Conservation (phyloP, 805 yeast genomes). For the Debaryomyces prosopidis region DNA sequence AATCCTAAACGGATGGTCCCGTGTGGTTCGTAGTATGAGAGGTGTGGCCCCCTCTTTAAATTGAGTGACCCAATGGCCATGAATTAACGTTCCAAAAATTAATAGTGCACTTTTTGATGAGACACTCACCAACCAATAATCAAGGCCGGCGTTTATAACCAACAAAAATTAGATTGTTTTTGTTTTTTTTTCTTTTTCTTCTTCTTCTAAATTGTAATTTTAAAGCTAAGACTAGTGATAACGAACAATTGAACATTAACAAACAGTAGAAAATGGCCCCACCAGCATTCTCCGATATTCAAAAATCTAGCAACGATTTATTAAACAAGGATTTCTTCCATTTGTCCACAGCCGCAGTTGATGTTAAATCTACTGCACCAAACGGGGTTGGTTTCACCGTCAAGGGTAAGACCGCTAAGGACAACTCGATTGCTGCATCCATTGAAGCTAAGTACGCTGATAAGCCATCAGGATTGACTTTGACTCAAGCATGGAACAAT, state of each 20-base stretch:
- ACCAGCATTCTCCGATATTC: conserved; percentile 89
- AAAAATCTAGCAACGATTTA: conserved; percentile 89
- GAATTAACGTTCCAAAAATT: not conserved
- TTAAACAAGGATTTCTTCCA: conserved; percentile 93
- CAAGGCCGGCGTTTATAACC: not conserved
- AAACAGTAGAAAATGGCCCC: conserved; percentile 45
- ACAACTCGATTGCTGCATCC: conserved; percentile 81
- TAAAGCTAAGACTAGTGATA: conserved; percentile 1
- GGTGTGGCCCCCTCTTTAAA: not conserved
- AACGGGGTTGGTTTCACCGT: conserved; percentile 94
- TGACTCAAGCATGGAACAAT: conserved; percentile 98
- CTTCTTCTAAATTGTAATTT: not conserved
- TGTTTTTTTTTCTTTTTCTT: conserved; percentile 2
- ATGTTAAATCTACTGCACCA: conserved; percentile 90
- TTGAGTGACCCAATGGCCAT: not conserved
- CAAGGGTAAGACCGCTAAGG: conserved; percentile 84
- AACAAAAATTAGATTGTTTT: not conserved
- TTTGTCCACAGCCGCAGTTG: conserved; percentile 81
- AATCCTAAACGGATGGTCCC: too few species aligned
- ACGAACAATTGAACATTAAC: not conserved
- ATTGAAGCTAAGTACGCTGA: conserved; percentile 91
- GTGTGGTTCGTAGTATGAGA: too few species aligned
- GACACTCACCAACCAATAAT: not conserved
- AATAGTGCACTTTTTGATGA: not conserved
- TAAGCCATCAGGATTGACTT: conserved; percentile 86